Conservation (phyloP, 352 stramenopile species). For the Globisporangium lucens region DNA sequence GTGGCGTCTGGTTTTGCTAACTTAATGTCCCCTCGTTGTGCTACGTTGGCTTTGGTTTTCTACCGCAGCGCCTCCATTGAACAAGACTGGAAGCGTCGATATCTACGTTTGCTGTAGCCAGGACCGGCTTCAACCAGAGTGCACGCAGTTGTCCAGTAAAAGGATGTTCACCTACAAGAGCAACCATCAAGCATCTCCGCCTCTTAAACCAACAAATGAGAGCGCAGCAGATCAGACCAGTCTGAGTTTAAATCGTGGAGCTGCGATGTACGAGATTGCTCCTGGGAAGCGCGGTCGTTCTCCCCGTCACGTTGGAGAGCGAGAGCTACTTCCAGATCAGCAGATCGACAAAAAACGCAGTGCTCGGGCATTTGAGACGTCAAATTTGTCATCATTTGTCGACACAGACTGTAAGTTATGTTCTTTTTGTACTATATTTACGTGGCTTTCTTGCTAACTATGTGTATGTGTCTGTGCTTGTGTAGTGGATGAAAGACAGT, state of each 20-base stretch:
- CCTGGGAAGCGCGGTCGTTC: conserved; percentile 51
- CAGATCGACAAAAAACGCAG: conserved; percentile 10
- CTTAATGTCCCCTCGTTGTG: background rate
- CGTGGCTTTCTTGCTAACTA: background rate
- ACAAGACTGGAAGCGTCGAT: conserved; percentile 40
- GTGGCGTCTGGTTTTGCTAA: conserved; percentile 1
- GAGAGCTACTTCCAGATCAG: background rate
- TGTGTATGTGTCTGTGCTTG: background rate
- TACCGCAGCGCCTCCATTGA: conserved; percentile 40
- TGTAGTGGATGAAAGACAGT: conserved; percentile 85
- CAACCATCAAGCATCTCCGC: conserved; percentile 30
- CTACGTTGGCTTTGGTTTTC: too few relatives aligned
- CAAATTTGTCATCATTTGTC: conserved; percentile 60
- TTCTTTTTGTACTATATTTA: background rate
- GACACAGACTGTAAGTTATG: conserved; percentile 56
- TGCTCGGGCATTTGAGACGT: conserved; percentile 15
- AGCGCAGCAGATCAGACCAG: background rate
- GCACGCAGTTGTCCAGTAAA: conserved; percentile 45
- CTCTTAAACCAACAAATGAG: background rate
- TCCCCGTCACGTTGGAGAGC: conserved; percentile 12
- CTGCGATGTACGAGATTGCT: background rate
- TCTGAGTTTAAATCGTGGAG: conserved; percentile 1
- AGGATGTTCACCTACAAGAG: conserved; percentile 59
- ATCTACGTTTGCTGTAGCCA: conserved; percentile 56
- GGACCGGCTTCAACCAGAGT: conserved; percentile 20